These are phyloP conservation scores for Aspergillus sp. DNA, from an alignment of 2,329 filamentous ascomycete genomes.

Conservation along the genomic window DNA sequence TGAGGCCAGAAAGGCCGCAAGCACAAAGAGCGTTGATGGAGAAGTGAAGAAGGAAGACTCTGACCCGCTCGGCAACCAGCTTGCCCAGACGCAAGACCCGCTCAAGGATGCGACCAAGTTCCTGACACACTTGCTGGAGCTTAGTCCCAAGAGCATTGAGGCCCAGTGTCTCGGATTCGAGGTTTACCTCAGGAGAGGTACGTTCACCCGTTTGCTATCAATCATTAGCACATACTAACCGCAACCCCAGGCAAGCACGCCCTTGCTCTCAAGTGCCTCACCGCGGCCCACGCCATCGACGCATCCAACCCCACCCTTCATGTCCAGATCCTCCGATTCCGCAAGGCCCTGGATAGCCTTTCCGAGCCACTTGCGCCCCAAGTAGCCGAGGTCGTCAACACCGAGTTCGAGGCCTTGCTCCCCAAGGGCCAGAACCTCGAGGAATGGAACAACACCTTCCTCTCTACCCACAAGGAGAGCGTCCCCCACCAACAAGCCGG, in stretches of 20 bases:
- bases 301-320: slow-evolving; percentile 70
- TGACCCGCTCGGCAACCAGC: slow-evolving; percentile 78
- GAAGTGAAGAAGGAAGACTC: slow-evolving; percentile 83
- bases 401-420: slow-evolving; percentile 65
- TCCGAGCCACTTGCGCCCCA: slow-evolving; percentile 64
- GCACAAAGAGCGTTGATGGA: slow-evolving; percentile 57
- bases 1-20: slow-evolving; percentile 76
- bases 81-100: slow-evolving; percentile 79
- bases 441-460: slow-evolving; percentile 67
- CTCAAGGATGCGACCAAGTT: slow-evolving; percentile 87
- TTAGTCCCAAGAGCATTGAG: slow-evolving; percentile 76
- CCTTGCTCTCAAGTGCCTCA: slow-evolving; percentile 82
- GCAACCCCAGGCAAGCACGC: slow-evolving; percentile 71
- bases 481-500: slow-evolving; percentile 64
- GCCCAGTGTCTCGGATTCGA: slow-evolving; percentile 87
- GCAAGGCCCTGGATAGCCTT: slow-evolving; percentile 59
- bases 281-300: slow-evolving; percentile 70
- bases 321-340: slow-evolving; percentile 71
- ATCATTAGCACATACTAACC: slow-evolving; percentile 26
- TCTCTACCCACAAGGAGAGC: slow-evolving; percentile 63
- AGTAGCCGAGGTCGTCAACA: slow-evolving; percentile 68
- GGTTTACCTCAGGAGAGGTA: slow-evolving; percentile 81
- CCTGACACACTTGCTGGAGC: slow-evolving; percentile 76
- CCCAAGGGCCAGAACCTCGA: slow-evolving; percentile 59
- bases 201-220: slow-evolving; percentile 35